Evolutionary conservation across 768 basidiomycete genomes (phyloP).

Genomic region (Suillus plorans): DNA sequence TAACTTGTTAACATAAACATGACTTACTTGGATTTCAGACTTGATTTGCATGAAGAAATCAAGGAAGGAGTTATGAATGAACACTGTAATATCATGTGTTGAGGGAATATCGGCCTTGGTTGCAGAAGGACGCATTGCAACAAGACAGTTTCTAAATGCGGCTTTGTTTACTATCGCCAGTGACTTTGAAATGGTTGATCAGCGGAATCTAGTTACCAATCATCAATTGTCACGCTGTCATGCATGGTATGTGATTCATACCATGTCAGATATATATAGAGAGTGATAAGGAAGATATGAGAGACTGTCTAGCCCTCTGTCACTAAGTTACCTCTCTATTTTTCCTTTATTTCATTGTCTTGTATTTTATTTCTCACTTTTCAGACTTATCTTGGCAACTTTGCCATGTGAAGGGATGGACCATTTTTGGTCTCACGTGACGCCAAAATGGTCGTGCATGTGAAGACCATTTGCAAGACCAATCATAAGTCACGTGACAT

Average conservation of each 20-base stretch:
- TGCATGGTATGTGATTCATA: no score
- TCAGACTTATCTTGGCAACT: no score
- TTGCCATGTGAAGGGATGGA: background rate
- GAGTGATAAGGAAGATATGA: no score
- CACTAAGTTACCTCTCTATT: no score
- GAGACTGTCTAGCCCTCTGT: no score
- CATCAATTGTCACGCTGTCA: no score
- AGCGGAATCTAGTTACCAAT: background rate
- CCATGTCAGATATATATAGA: no score
- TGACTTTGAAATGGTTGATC: slow-evolving; percentile 9
- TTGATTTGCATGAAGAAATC: slow-evolving; percentile 5
- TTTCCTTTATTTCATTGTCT: no score
- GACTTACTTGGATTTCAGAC: slow-evolving; percentile 13
- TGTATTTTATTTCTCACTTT: no score
- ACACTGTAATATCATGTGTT: slow-evolving; percentile 14
- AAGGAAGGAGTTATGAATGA: slow-evolving; percentile 19
- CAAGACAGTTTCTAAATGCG: slow-evolving; percentile 17
- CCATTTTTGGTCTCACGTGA: background rate
- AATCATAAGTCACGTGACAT: no score
- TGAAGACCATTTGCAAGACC: no score
- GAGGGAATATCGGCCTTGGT: slow-evolving; percentile 14
- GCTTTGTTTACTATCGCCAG: slow-evolving; percentile 13
- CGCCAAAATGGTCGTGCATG: background rate
- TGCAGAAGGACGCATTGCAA: slow-evolving; percentile 19
- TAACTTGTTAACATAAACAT: background rate